These are phyloP conservation scores for Serendipita sp. DNA, from an alignment of 1,284 basidiomycete species.

Conservation along the genomic window DNA sequence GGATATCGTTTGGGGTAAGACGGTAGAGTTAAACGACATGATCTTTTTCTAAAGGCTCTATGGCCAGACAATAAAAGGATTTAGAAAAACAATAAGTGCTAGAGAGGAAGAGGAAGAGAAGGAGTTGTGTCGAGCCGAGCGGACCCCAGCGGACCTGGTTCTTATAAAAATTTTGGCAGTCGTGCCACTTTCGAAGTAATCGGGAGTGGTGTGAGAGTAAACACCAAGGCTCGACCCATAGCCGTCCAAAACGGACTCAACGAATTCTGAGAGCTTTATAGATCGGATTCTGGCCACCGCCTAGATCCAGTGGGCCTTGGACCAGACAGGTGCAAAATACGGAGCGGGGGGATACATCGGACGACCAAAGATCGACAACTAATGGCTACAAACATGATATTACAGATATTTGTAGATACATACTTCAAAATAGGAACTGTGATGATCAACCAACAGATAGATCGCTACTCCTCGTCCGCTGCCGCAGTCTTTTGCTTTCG, in stretches of 20 bases:
- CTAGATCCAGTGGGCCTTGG: too few relatives aligned
- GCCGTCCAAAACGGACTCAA: too few relatives aligned
- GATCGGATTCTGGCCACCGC: too few relatives aligned
- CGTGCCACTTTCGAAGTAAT: neutral
- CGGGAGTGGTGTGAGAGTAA: neutral
- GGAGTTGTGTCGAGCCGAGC: slow-evolving; percentile 10
- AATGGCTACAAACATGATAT: neutral
- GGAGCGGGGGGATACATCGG: neutral
- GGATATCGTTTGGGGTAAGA: neutral
- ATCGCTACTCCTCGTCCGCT: slow-evolving; percentile 15
- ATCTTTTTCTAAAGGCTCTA: too few relatives aligned
- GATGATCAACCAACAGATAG: slow-evolving; percentile 20
- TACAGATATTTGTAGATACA: too few relatives aligned
- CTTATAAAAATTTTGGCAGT: neutral
- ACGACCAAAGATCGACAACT: neutral
- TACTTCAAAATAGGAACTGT: neutral
- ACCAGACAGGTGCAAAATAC: too few relatives aligned
- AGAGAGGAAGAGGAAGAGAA: slow-evolving; percentile 19
- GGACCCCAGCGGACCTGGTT: neutral
- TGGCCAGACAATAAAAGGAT: neutral
- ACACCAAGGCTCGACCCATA: neutral
- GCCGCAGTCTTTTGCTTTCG: slow-evolving; percentile 22
- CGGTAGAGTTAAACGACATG: slow-evolving; percentile 5
- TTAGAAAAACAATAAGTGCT: slow-evolving; percentile 11
- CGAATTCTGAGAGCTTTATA: too few relatives aligned